These are phyloP conservation scores for Aspergillus sp. DNA, from an alignment of 2,329 filamentous ascomycete species.

Conservation along the genomic window DNA sequence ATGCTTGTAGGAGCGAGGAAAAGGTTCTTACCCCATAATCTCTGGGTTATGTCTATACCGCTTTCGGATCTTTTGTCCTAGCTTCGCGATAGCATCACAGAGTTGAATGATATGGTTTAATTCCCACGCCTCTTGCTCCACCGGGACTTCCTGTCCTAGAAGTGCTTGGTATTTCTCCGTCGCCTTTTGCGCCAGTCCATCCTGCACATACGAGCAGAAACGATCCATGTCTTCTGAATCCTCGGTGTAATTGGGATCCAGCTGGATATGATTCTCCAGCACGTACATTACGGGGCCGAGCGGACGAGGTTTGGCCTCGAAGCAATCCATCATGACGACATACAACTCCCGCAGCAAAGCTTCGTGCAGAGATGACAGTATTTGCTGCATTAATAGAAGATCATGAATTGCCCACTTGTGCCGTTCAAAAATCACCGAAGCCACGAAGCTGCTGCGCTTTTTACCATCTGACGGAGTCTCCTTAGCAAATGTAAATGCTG, in stretches of 20 bases:
- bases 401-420: constrained; percentile 69
- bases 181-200: constrained; percentile 72
- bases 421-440: constrained; percentile 56
- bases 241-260: constrained; percentile 72
- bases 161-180: constrained; percentile 76
- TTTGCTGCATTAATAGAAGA: constrained; percentile 69
- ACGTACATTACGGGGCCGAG: constrained; percentile 78
- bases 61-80: constrained; percentile 88
- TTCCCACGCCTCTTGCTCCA: constrained; percentile 80
- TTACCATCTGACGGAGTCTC: constrained; percentile 63
- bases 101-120: constrained; percentile 88
- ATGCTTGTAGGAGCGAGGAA: constrained; percentile 16
- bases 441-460: constrained; percentile 51
- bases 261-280: constrained; percentile 77
- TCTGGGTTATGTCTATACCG: constrained; percentile 84
- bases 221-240: constrained; percentile 68
- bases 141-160: constrained; percentile 76
- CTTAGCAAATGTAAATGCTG: constrained; percentile 80
- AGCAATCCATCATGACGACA: constrained; percentile 82
- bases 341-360: constrained; percentile 82
- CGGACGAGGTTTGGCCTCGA: constrained; percentile 80
- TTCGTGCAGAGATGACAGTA: constrained; percentile 74
- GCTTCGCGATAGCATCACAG: constrained; percentile 78
- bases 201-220: constrained; percentile 70
- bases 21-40: constrained; percentile 66